Evolutionary conservation across 2,329 filamentous ascomycete species (phyloP), one percentile per base, ranked within the genome.

Genomic region (Camillea tinctor): DNA sequence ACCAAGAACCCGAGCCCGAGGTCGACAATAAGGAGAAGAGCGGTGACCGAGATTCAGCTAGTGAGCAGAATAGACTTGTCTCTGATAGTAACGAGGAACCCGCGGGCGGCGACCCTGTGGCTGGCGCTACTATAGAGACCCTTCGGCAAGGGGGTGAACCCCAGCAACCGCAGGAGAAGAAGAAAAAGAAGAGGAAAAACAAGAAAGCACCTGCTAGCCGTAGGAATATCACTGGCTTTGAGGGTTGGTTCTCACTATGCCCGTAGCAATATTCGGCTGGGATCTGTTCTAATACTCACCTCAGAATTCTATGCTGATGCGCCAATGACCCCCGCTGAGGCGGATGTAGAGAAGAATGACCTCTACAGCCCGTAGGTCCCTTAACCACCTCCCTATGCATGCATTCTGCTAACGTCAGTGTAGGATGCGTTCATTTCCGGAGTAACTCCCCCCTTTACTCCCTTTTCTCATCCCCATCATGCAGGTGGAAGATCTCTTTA

Each of bases 251-350:
- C 26, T 19, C 5, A 17, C 36, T 44, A 9, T 15, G 36, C n/a
- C n/a, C n/a, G n/a, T n/a, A n/a, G 36, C 30, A 48, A 17, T 52
- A 36, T 52, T 30, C 26, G 48, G 11, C 36, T 44, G 49, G 50
- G 50, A 58, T 24, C 57, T 50, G n/a, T 24, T 54, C 57, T 66
- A 59, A 68, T 57, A 54, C 52, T 52, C 6, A n/a, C 50, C 8
- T 21, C 59, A 84, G 88, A 93, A 63, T 92, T 86, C 73, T 95
- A 86, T 71, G 87, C 90, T 13, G 94, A 98, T 73, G 82, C 88
- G 1, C 93, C 93, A 0, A 77, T 96, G 62, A 93, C 89, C 0
- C 87, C 88, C 0, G 81, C 80, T 0, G 88, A 96, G 70, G 82
- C 85, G 54, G 76, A 81, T 2, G 81, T 89, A 55, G 91, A 96